phyloP scores from a whole-genome alignment of 2,329 filamentous ascomycete genomes.

The Aspergillus luchuensis region DNA sequence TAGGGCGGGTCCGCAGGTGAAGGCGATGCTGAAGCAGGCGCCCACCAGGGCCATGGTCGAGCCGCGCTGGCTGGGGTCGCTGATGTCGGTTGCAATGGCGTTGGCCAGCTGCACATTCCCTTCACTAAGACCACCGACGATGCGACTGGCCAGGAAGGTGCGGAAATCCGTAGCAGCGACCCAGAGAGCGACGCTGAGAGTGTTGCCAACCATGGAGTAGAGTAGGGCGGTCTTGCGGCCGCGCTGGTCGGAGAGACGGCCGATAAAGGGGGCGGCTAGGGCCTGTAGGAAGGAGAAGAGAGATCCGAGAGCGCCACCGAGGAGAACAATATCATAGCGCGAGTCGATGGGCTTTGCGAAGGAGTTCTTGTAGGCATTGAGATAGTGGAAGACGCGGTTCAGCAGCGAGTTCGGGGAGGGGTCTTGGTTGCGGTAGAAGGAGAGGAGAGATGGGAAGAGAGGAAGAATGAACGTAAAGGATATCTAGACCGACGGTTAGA shows the following conservation, averaged over 20 bases:
- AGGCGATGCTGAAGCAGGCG: constrained; percentile 94
- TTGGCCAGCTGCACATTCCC: constrained; percentile 96
- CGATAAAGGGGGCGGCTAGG: constrained; percentile 87
- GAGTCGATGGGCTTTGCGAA: constrained; percentile 93
- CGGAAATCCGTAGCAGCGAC: constrained; percentile 90
- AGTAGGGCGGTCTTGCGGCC: constrained; percentile 85
- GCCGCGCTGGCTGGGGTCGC: constrained; percentile 78
- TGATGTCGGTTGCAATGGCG: constrained; percentile 95
- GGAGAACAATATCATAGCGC: constrained; percentile 92
- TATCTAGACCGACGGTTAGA: constrained; percentile 61
- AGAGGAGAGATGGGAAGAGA: constrained; percentile 89
- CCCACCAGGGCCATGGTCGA: constrained; percentile 96
- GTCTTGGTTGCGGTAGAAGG: constrained; percentile 91
- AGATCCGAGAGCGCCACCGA: constrained; percentile 90
- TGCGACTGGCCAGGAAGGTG: constrained; percentile 88
- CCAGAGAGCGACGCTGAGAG: constrained; percentile 91
- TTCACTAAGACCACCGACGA: constrained; percentile 92
- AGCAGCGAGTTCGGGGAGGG: constrained; percentile 66
- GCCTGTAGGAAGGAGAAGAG: constrained; percentile 93
- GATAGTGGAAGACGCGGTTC: constrained; percentile 73
- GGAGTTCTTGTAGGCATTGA: constrained; percentile 92
- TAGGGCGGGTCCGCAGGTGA: constrained; percentile 91
- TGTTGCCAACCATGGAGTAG: constrained; percentile 90
- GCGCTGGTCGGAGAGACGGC: constrained; percentile 81
- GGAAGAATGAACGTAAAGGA: constrained; percentile 99